phyloP scores from a whole-genome alignment of 2,329 filamentous ascomycete genomes.

The Waltergamsia citrina region DNA sequence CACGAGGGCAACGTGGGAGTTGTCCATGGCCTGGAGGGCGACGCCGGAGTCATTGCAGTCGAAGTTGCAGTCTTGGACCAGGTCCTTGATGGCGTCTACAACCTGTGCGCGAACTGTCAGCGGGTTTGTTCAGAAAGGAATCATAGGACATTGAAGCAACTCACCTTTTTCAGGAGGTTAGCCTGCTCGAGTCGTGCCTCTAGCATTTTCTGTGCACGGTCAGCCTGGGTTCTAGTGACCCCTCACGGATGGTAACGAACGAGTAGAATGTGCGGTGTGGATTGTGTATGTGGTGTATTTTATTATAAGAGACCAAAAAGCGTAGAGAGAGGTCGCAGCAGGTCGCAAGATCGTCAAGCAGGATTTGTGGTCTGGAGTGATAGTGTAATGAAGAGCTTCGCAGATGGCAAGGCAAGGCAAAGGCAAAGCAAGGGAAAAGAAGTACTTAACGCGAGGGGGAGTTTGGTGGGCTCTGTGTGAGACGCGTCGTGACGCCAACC shows the following conservation, averaged over 20 bases:
- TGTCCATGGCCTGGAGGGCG: conserved; percentile 98
- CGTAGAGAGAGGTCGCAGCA: not conserved
- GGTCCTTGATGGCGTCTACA: conserved; percentile 97
- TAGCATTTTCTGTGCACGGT: conserved; percentile 53
- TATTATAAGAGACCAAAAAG: not conserved
- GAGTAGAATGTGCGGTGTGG: not conserved
- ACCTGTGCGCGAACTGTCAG: conserved; percentile 45
- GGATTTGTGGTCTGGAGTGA: not conserved
- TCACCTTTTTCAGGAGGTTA: conserved; percentile 89
- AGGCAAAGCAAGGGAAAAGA: conserved; percentile 8
- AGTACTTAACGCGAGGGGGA: conserved; percentile 23
- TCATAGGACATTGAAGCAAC: too few species aligned
- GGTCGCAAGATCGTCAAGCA: not conserved
- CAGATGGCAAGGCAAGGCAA: conserved; percentile 5
- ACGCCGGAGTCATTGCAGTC: conserved; percentile 99
- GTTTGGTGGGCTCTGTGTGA: conserved; percentile 12
- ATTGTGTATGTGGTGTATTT: not conserved
- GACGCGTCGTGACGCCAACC: conserved; percentile 24
- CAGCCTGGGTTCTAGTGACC: not conserved
- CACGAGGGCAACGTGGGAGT: conserved; percentile 96
- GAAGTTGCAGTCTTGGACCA: conserved; percentile 99
- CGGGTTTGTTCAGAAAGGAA: not conserved
- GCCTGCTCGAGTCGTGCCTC: conserved; percentile 97
- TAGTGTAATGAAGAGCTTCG: conserved; percentile 5
- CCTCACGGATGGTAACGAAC: not conserved